Evolutionary conservation across 495 filamentous ascomycete species (phyloP), one percentile per base, ranked within the genome.

Genomic region (Articulospora tetracladia): DNA sequence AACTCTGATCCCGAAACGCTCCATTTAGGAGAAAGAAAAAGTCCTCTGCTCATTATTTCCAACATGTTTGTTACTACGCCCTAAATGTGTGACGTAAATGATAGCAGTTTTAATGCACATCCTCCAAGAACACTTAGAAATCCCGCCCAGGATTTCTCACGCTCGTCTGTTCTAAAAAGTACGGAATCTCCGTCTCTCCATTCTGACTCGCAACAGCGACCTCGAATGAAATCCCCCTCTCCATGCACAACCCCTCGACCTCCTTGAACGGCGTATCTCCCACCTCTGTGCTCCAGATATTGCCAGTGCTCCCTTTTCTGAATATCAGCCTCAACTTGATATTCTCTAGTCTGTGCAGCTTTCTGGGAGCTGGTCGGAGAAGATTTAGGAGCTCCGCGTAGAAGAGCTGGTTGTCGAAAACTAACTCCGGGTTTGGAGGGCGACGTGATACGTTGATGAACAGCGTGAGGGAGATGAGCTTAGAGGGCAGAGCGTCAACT

Each of bases 401-500:
- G 47, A 50, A 50, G 12, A 50, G 25, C 10, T 20, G 8, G 20
- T 50, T 50, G 20, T 50, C 47, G 22, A 50, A 50, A 36, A 55
- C 19, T 15, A 24, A 2, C 26, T 36, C 28, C 6, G 4, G 19
- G 53, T 19, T n/a, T 22, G 19, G 11, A 3, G n/a, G 4, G 22
- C 17, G 26, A 44, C 1, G 24, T 27, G 34, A 41, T 39, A 20
- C 8, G 20, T 17, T 19, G 20, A 57, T 25, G 7, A 34, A 19
- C 3, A 57, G 36, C 1, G 20, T 59, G 2, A 59, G 24, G 22
- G 11, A 20, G 17, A 46, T 23, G 12, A 59, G 19, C 7, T 30
- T 50, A 12, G 57, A 30, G 11, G 57, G 57, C 8, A 59, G 32
- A 8, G 22, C 2, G 41, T 59, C 47, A 24, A 59, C 1, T n/a